These are phyloP conservation scores for Pisolithus sp. DNA, from an alignment of 768 basidiomycete genomes.

Conservation along the genomic window DNA sequence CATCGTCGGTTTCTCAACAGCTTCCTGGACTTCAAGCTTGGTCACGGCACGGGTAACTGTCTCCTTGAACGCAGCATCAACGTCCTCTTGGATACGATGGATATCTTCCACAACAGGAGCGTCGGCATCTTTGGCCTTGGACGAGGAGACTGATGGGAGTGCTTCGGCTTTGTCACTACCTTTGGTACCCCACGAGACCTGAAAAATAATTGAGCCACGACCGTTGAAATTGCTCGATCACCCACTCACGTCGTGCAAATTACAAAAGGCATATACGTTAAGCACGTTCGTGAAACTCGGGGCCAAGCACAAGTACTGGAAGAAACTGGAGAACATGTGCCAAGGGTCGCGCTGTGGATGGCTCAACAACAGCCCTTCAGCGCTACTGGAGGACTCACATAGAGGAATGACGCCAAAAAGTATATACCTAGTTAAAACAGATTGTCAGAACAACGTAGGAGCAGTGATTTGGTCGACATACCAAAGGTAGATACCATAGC, in stretches of 20 bases:
- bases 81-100: slow-evolving; percentile 76
- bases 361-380: slow-evolving; percentile 4
- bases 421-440: slow-evolving; percentile 53
- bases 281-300: slow-evolving; percentile 93
- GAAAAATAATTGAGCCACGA: slow-evolving; percentile 1
- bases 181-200: slow-evolving; percentile 94
- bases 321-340: slow-evolving; percentile 95
- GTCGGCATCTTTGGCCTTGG: slow-evolving; percentile 69
- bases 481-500: slow-evolving; percentile 88
- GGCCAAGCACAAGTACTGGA: slow-evolving; percentile 85
- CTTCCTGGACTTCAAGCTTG: slow-evolving; percentile 61
- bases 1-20: slow-evolving; percentile 69
- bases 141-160: slow-evolving; percentile 82
- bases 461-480: slow-evolving; percentile 20
- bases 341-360: slow-evolving; percentile 81
- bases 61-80: slow-evolving; percentile 87
- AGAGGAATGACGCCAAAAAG: slow-evolving; percentile 76
- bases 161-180: slow-evolving; percentile 92
- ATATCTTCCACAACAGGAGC: slow-evolving; percentile 82
- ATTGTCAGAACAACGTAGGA: slow-evolving; percentile 6
- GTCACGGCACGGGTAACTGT: slow-evolving; percentile 85
- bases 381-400: slow-evolving; percentile 44
- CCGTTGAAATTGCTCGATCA: neutral
- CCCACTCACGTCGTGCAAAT: slow-evolving; percentile 74
- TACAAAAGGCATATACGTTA: slow-evolving; percentile 97